phyloP scores from a whole-genome alignment of 139 green algal species.

The Pleodorina starrii region DNA sequence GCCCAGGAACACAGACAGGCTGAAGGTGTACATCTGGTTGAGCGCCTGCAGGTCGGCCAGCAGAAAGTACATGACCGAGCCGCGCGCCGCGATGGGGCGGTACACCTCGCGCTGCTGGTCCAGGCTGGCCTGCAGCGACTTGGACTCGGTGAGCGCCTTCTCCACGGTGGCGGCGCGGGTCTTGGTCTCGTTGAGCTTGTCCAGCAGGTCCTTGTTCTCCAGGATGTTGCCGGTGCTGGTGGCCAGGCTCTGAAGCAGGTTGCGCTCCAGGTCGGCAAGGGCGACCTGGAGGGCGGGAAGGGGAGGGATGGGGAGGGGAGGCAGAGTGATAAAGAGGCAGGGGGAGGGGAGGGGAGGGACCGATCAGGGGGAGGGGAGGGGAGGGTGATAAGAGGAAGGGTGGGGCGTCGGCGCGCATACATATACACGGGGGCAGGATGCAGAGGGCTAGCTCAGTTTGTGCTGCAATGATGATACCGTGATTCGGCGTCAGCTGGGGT shows the following conservation, averaged over 20 bases:
- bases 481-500: no score
- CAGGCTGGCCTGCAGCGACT: constrained; percentile 70
- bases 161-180: constrained; percentile 69
- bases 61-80: constrained; percentile 81
- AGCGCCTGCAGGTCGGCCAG: constrained; percentile 59
- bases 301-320: no score
- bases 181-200: constrained; percentile 86
- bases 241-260: constrained; percentile 54
- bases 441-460: no score
- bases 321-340: no score
- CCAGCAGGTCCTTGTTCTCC: constrained; percentile 84
- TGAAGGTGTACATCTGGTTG: constrained; percentile 88
- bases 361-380: no score
- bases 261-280: constrained; percentile 79
- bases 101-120: constrained; percentile 76
- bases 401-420: no score
- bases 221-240: constrained; percentile 79
- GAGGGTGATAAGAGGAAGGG: no score
- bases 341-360: no score
- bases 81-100: constrained; percentile 72
- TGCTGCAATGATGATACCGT: no score
- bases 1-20: constrained; percentile 65
- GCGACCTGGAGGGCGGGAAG: no score
- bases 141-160: constrained; percentile 69
- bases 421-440: no score